Evolutionary conservation across 768 basidiomycete genomes (phyloP), one percentile per base, ranked within the genome.

Genomic region (Neoboletus brunneissimus): DNA sequence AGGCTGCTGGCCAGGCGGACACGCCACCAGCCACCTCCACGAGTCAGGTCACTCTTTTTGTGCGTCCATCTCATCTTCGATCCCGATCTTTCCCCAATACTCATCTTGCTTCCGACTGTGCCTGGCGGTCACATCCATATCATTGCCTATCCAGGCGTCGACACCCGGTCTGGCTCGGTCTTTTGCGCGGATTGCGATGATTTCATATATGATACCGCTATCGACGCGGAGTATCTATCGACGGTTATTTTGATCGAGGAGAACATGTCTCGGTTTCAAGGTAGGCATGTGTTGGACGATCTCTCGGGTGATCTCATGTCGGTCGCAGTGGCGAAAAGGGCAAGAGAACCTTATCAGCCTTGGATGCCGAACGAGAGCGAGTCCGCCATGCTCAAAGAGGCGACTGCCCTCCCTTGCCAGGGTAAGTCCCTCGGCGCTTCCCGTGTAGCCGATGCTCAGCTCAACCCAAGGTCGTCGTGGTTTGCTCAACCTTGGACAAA

Each of bases 401-500:
- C 81, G 5, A 73, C 73, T 8, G 50, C 77, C 11, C 73, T 91
- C 44, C 79, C 89, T 16, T 94, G 94, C 72, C 87, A 92, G 79
- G 87, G 92, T 87, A 53, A 5, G 35, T 42, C 27, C 23, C 29
- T 2, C 15, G 5, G 18, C 11, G 11, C 35, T 27, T 8, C 18
- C 2, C n/a, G 38, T 35, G 16, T 5, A 16, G 22, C 11, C 8
- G 3, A 35, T 16, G 34, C 55, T 54, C 25, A 63, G 22, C 40
- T 38, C 37, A 34, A 44, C 51, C 42, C 41, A 5, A 91, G 91
- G 86, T 50, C 84, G 90, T n/a, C 79, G 90, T 55, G 93, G 94
- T 0, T 77, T 96, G 4, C 74, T 93, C 42, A 95, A 96, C 70
- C 82, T 96, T 0, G 92, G 93, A 2, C 88, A 94, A 69, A 98